A percentile compares a stretch with the other conserved stretches of the same genome.
These are phyloP conservation scores for Allomyces macrogynus DNA, from an alignment of 192 early-diverging fungal genomes.

Conservation along the genomic window DNA sequence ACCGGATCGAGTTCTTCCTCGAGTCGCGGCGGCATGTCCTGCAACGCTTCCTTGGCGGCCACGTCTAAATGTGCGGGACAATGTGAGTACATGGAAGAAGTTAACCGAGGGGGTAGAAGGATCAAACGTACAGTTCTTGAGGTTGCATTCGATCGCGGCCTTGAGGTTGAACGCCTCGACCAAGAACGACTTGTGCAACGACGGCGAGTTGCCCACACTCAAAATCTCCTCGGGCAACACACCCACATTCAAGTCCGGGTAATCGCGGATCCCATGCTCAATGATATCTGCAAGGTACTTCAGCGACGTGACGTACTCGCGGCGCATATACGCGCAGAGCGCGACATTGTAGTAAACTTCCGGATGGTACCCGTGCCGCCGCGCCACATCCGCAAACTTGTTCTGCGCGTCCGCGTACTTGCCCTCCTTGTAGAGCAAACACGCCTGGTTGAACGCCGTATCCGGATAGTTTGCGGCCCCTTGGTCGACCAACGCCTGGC, in stretches of 20 bases:
- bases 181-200: conserved; percentile 36
- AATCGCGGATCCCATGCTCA: conserved; percentile 34
- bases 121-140: conserved; percentile 36
- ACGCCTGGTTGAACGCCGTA: conserved; percentile 31
- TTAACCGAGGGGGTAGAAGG: too few relatives aligned
- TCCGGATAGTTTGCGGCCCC: conserved; percentile 26
- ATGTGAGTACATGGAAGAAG: background rate
- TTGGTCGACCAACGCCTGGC: conserved; percentile 30
- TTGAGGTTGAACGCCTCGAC: conserved; percentile 45
- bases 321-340: conserved; percentile 29
- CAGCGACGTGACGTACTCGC: conserved; percentile 31
- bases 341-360: conserved; percentile 35
- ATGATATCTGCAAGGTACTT: conserved; percentile 43
- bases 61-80: conserved; percentile 15
- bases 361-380: conserved; percentile 27
- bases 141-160: conserved; percentile 42
- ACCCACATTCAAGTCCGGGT: conserved; percentile 41
- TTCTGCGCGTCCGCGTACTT: conserved; percentile 31
- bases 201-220: conserved; percentile 35
- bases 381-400: conserved; percentile 24
- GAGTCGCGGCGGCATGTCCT: conserved; percentile 41
- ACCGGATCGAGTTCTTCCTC: conserved; percentile 43
- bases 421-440: conserved; percentile 36
- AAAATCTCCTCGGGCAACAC: conserved; percentile 43
- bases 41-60: conserved; percentile 36